Evolutionary conservation across 2,329 filamentous ascomycete genomes (phyloP).

Genomic region (Neopestalotiopsis clavispora): DNA sequence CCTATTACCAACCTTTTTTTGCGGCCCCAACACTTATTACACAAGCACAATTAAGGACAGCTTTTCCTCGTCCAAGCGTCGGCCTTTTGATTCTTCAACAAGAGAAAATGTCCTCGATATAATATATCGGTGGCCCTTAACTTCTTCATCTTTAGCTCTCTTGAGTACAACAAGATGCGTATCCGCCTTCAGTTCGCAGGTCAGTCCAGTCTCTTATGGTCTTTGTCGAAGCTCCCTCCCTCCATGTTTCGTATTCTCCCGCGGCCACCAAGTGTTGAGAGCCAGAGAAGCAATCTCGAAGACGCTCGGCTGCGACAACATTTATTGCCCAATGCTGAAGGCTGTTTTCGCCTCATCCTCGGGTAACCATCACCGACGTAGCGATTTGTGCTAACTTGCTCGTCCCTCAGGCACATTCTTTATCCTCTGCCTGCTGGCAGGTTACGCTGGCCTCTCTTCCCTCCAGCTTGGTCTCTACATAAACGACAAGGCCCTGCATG

Average conservation of each 20-base stretch:
- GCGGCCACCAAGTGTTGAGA: not conserved
- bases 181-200: constrained; percentile 89
- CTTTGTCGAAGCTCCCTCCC: constrained; percentile 11
- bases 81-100: not conserved
- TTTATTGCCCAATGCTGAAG: not conserved
- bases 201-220: constrained; percentile 54
- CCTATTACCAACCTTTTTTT: constrained; percentile 6
- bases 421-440: constrained; percentile 74
- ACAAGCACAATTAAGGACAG: constrained; percentile 10
- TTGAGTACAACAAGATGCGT: constrained; percentile 61
- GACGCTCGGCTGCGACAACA: not conserved
- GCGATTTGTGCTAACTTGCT: not conserved
- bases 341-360: not conserved
- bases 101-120: constrained; percentile 8
- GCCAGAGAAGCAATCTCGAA: not conserved
- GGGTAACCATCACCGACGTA: not conserved
- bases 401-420: constrained; percentile 65
- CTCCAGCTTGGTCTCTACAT: constrained; percentile 61
- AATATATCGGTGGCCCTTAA: not conserved
- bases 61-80: constrained; percentile 1
- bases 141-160: not conserved
- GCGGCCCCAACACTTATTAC: not conserved
- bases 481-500: constrained; percentile 91
- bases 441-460: constrained; percentile 78
- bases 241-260: not conserved